Evolutionary conservation across 2,329 filamentous ascomycete genomes (phyloP), one percentile per base, ranked within the genome.

Genomic region (Phoma herbarum): DNA sequence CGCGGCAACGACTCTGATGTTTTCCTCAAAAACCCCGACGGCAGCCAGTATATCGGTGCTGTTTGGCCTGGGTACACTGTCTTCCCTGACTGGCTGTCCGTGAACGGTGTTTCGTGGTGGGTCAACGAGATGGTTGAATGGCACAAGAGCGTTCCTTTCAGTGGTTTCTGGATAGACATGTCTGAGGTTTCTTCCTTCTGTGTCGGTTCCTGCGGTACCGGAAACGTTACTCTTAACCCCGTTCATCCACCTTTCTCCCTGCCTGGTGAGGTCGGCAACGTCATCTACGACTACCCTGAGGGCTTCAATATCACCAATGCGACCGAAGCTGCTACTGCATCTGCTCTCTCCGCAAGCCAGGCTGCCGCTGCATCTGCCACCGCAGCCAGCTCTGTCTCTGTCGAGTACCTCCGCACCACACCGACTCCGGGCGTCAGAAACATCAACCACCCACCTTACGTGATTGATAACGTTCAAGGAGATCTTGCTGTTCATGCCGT

Each of bases 361-460:
- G 81, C 76, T 20, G 51, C 61, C 25, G 80, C 78, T 42, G 80
- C 72, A 48, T 76, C 77, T 20, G 61, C 70, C 4, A 62, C 71
- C 28, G 60, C 67, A 2, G 54, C 53, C 7, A 65, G 66, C 25
- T 72, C 74, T 2, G 69, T 70, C 2, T 73, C 75, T 0, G 72
- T 68, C 2, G 77, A 76, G 14, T 88, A 87, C 66, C 73, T 87
- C 47, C 82, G 84, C 4, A 87, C 85, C 0, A 87, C 81, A 1
- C 86, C 88, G 1, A 90, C 86, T 0, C 81, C 85, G 0, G 89
- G 88, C 1, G 79, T 81, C 12, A 84, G 91, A 20, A 84, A 93
- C 67, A 77, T 94, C 56, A 86, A 92, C 68, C 83, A 88, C 66
- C 91, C 91, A 22, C 89, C 91, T 2, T 95, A 94, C 68, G 85